These are phyloP conservation scores for Sporisorium reilianum DNA, from an alignment of 1,284 basidiomycete species.

Conservation along the genomic window DNA sequence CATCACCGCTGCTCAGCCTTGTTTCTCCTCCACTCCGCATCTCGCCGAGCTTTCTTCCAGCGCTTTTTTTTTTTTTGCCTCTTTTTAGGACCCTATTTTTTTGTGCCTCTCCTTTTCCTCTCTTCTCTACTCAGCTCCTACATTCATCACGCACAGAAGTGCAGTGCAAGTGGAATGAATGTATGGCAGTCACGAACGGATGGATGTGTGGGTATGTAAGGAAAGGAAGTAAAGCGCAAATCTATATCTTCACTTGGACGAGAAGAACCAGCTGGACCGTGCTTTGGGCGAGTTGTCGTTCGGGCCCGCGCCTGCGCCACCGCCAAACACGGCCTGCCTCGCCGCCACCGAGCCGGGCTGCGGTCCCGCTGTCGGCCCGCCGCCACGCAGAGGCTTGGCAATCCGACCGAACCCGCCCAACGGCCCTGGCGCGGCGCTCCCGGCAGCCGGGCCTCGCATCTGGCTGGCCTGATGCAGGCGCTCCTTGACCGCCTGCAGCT, in stretches of 20 bases:
- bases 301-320: slow-evolving; percentile 12
- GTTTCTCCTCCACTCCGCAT: slow-evolving; percentile 37
- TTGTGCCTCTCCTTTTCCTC: background rate
- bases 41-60: slow-evolving; percentile 15
- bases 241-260: slow-evolving; percentile 41
- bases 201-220: slow-evolving; percentile 12
- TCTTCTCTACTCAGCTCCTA: background rate
- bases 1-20: background rate
- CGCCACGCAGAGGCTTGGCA: slow-evolving; percentile 94
- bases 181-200: slow-evolving; percentile 8
- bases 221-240: too few relatives aligned
- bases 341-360: slow-evolving; percentile 47
- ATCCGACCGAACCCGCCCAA: slow-evolving; percentile 88
- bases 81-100: slow-evolving; percentile 12
- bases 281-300: slow-evolving; percentile 57
- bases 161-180: background rate
- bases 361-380: slow-evolving; percentile 69
- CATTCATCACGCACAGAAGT: too few relatives aligned
- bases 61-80: slow-evolving; percentile 1
- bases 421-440: slow-evolving; percentile 71
- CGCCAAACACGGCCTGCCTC: slow-evolving; percentile 34
- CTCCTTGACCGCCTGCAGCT: slow-evolving; percentile 90
- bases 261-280: slow-evolving; percentile 61
- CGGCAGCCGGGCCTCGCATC: slow-evolving; percentile 74
- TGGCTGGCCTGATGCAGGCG: slow-evolving; percentile 86